phyloP scores from a whole-genome alignment of 306 rosid species.

The Prunus padus region DNA sequence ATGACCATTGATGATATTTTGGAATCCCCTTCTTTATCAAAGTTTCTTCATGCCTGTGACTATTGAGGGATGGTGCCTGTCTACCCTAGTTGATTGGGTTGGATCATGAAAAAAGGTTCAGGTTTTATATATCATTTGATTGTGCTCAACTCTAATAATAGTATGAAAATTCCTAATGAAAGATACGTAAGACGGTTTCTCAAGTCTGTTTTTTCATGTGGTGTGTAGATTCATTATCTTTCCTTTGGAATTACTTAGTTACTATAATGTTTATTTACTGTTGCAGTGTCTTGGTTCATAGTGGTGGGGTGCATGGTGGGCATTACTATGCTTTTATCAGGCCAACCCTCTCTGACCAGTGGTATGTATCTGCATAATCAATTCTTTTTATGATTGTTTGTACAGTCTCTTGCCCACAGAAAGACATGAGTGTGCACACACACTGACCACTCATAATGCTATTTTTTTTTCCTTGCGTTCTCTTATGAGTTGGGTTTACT shows the following conservation, averaged over 20 bases:
- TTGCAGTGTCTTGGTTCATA: constrained; percentile 91
- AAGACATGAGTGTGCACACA: not conserved
- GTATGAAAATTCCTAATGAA: not conserved
- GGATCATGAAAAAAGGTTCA: not conserved
- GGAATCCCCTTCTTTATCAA: not conserved
- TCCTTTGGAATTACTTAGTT: not conserved
- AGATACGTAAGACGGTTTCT: not conserved
- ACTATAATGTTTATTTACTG: constrained; percentile 20
- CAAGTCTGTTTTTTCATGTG: not conserved
- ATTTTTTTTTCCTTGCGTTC: not conserved
- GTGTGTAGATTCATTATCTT: not conserved
- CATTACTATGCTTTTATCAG: constrained; percentile 92
- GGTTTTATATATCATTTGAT: not conserved
- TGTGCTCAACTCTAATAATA: not conserved
- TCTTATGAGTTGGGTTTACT: not conserved
- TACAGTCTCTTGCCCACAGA: not conserved
- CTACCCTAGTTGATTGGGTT: not conserved
- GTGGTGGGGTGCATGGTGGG: constrained; percentile 97
- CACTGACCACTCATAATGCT: not conserved
- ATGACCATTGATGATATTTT: not conserved
- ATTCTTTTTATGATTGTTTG: not conserved
- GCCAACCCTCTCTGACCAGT: constrained; percentile 86
- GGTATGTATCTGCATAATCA: constrained; percentile 46
- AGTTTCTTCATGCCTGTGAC: not conserved
- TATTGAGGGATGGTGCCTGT: not conserved